phyloP scores from a whole-genome alignment of 768 basidiomycete genomes.

The Lactifluus echinatus region DNA sequence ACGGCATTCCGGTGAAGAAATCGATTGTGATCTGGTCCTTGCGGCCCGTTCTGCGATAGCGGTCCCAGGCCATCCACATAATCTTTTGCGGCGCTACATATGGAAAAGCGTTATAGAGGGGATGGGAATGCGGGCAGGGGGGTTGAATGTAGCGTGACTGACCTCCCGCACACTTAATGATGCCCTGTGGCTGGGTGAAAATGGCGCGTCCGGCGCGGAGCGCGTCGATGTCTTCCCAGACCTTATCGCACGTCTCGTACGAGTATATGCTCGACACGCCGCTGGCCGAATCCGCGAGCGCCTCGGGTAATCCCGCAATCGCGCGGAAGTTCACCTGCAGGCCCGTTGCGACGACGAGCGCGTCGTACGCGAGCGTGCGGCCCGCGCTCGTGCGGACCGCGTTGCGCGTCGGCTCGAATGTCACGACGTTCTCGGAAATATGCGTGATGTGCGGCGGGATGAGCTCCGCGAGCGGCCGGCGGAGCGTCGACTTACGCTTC shows the following conservation, averaged over 20 bases:
- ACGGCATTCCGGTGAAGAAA: constrained; percentile 86
- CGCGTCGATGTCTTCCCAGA: constrained; percentile 73
- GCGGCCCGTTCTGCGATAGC: constrained; percentile 54
- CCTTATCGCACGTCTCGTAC: constrained; percentile 82
- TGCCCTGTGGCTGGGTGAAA: constrained; percentile 90
- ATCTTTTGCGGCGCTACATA: constrained; percentile 87
- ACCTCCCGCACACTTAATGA: constrained; percentile 94
- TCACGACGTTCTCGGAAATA: constrained; percentile 58
- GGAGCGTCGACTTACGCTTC: constrained; percentile 56
- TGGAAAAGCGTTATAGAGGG: not conserved
- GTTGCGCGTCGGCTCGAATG: constrained; percentile 70
- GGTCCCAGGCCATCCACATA: constrained; percentile 96
- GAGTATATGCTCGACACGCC: constrained; percentile 92
- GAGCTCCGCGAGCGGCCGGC: constrained; percentile 55
- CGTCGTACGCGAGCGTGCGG: constrained; percentile 67
- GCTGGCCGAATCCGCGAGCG: constrained; percentile 65
- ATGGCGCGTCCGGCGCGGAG: constrained; percentile 75
- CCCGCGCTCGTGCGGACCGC: constrained; percentile 66
- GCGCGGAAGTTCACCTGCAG: constrained; percentile 78
- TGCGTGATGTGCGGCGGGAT: constrained; percentile 68
- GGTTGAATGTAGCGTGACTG: constrained; percentile 10
- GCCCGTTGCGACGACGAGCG: constrained; percentile 82
- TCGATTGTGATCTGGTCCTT: constrained; percentile 51
- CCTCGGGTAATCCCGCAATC: constrained; percentile 64
- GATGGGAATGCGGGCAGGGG: not conserved